A percentile compares a stretch with the other conserved stretches of the same genome.
phyloP scores from a whole-genome alignment of 345 rosid genomes.

The Salix purpurea region DNA sequence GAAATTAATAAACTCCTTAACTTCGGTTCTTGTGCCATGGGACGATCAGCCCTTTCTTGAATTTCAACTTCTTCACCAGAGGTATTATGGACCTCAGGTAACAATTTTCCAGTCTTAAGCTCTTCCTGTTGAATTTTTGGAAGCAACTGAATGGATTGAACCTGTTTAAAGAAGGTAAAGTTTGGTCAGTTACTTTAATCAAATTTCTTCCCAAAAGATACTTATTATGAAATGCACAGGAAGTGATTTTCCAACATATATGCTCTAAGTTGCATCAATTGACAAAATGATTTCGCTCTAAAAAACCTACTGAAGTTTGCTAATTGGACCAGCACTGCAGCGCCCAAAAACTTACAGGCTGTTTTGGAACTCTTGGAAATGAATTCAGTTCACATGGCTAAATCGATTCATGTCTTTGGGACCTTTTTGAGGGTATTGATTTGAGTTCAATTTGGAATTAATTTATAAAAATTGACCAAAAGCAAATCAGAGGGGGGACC shows the following conservation, averaged over 20 bases:
- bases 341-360: not conserved
- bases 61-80: conserved; percentile 42
- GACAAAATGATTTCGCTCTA: not conserved
- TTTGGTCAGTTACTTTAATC: conserved; percentile 4
- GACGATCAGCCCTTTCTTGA: conserved; percentile 33
- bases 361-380: too few species aligned
- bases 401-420: not conserved
- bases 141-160: conserved; percentile 54
- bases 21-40: conserved; percentile 28
- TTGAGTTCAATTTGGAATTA: not conserved
- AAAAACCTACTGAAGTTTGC: not conserved
- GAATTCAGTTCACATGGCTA: not conserved
- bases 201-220: not conserved
- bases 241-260: not conserved
- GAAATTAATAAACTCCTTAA: conserved; percentile 35
- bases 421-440: not conserved
- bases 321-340: not conserved
- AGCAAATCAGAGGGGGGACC: not conserved
- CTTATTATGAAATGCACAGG: not conserved
- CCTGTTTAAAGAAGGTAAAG: conserved; percentile 45
- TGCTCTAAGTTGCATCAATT: not conserved
- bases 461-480: not conserved
- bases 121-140: conserved; percentile 68
- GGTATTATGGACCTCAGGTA: conserved; percentile 24
- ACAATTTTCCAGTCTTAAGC: conserved; percentile 44